Evolutionary conservation across 139 green algal species (phyloP), one percentile per base, ranked within the genome.

Genomic region (Trebouxia sp.): DNA sequence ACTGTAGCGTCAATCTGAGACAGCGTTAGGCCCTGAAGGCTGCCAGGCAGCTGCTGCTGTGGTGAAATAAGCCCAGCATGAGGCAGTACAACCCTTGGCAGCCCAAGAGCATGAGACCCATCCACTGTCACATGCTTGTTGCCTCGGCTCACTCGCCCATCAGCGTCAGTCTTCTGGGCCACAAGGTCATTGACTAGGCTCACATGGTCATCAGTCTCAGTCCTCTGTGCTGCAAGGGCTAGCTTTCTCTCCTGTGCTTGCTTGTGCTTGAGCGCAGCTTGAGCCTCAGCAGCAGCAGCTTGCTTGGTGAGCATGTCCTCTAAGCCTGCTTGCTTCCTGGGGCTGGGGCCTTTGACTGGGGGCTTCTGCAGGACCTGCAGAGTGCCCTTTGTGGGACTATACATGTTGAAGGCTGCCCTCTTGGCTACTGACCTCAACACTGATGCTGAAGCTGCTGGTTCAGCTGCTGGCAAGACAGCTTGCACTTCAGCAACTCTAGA

Each of bases 1-100:
- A 86, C 80, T 28, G 62, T 45, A 4, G 80, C 80, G 39, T 90
- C 83, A 3, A 90, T 80, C 35, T 89, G 75, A 80, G 75, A 47
- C 75, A 43, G 51, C 28, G 75, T 58, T 38, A 58, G n/a, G 41
- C 42, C 47, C 39, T 56, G 41, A 17, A 65, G 75, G 4, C 14
- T 56, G 75, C 11, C 30, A 24, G n/a, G 45, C 32, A 45, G 62
- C n/a, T 45, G 32, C 8, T 32, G 6, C 5, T 43, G 62, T 35
- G 11, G 32, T 30, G 62, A 35, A 14, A 43, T 17, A 12, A 42
- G 62, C 5, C 14, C 62, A 45, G 62, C 62, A 45, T 45, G 32
- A 6, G 62, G 62, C 6, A 72, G 62, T 15, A 72, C 62, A 5
- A 72, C 32, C 14, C 62, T 32, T 12, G 62, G 43, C 62, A 72